Evolutionary conservation across 768 basidiomycete genomes (phyloP), one percentile per base, ranked within the genome.

Genomic region (Leccinum boreale): DNA sequence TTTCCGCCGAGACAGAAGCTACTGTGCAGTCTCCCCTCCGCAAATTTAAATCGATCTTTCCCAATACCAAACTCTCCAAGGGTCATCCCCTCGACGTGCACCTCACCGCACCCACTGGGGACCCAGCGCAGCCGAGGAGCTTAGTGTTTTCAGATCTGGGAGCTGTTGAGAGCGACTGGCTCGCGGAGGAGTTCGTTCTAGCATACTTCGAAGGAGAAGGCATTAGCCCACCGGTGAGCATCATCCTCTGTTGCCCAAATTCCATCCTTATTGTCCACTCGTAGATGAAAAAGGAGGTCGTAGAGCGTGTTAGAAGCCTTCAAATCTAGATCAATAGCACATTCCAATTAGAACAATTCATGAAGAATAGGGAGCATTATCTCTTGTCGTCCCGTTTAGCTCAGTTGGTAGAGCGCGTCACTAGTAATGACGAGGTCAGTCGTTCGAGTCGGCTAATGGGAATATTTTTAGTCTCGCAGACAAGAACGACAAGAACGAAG

Each of bases 31-130:
- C 82, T 1, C 86, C 90, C 1, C 76, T 92, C 58, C 81, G 85
- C 53, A 83, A 83, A 64, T 79, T 93, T 52, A 90, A 90, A 65
- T 82, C 88, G 1, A 77, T 92, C 53, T 91, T 93, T 70, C 89
- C 90, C 1, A 84, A 81, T 67, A 79, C 86, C 17, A 79, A 85
- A 14, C 75, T 91, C 11, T 69, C 74, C n/a, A 91, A 91, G 65
- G 81, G 85, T 62, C 74, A 78, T 7, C 81, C 89, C 11, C 75
- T 92, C 24, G 90, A 92, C 64, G 79, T 92, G 39, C 79, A 87
- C 49, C 75, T 91, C 42, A 75, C 84, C 2, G 79, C 84, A 3
- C 88, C 89, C 15, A 69, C 68, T 2, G 59, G 56, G 10, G 76
- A 78, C 17, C 68, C 78, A 10, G 76, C 74, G 19, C 76, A 74